phyloP scores from a whole-genome alignment of 495 filamentous ascomycete genomes.

The Xylaria cubensis region DNA sequence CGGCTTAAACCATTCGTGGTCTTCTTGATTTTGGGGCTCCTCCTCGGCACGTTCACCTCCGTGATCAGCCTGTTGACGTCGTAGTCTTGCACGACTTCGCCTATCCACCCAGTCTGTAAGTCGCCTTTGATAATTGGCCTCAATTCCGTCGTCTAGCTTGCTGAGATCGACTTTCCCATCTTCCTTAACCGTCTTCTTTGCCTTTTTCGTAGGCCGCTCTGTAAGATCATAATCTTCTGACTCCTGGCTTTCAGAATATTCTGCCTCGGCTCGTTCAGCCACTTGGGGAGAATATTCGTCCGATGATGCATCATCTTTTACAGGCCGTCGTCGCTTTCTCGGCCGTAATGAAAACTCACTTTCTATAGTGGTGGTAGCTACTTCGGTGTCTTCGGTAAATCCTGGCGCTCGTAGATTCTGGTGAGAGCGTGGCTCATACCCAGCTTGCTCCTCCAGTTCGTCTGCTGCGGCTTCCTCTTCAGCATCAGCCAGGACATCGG shows the following conservation, averaged over 20 bases:
- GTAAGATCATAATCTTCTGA: conserved; percentile 51
- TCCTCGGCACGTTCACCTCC: conserved; percentile 45
- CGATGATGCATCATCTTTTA: conserved; percentile 45
- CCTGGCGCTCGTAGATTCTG: conserved; percentile 82
- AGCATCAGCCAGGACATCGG: conserved; percentile 76
- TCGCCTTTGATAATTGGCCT: conserved; percentile 79
- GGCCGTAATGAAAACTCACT: conserved; percentile 58
- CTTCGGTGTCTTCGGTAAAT: conserved; percentile 62
- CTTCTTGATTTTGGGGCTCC: conserved; percentile 47
- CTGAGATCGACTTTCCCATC: conserved; percentile 70
- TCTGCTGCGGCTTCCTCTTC: conserved; percentile 62
- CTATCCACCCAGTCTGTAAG: conserved; percentile 74
- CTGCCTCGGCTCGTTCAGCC: conserved; percentile 39
- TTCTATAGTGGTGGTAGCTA: conserved; percentile 42
- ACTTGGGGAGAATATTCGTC: conserved; percentile 51
- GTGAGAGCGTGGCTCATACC: conserved; percentile 71
- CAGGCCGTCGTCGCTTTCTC: conserved; percentile 51
- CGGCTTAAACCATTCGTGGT: conserved; percentile 82
- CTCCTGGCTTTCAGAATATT: conserved; percentile 39
- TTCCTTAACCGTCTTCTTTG: conserved; percentile 50
- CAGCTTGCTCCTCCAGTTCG: conserved; percentile 63
- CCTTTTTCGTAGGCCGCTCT: conserved; percentile 41
- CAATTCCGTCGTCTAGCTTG: conserved; percentile 89
- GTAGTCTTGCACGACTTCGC: conserved; percentile 69
- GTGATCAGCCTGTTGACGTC: conserved; percentile 43